A percentile compares a stretch with the other conserved stretches of the same genome.
Evolutionary conservation across 2,329 filamentous ascomycete species (phyloP).

Genomic region (Emericellopsis atlantica): DNA sequence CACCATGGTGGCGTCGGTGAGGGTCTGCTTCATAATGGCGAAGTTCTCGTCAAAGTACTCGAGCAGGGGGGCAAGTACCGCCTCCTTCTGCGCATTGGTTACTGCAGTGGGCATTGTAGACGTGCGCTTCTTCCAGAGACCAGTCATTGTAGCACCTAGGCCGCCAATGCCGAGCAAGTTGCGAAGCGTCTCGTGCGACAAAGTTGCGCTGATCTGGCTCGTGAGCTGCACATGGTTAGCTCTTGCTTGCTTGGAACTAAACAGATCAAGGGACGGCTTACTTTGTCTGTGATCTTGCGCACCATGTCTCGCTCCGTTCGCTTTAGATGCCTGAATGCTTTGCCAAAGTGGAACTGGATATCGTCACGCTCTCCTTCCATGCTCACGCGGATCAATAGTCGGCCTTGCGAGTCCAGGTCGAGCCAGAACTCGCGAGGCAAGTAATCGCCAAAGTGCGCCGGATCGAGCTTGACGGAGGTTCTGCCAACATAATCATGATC

Average conservation of each 20-base stretch:
- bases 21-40: conserved; percentile 93
- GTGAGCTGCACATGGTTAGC: conserved; percentile 49
- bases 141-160: conserved; percentile 60
- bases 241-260: conserved; percentile 5
- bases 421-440: conserved; percentile 95
- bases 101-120: conserved; percentile 39
- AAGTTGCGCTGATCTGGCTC: conserved; percentile 78
- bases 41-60: conserved; percentile 98
- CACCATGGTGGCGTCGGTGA: conserved; percentile 93
- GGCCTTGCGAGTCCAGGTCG: conserved; percentile 88
- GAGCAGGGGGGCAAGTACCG: conserved; percentile 73
- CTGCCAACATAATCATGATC: conserved; percentile 96
- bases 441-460: conserved; percentile 93
- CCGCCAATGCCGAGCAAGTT: conserved; percentile 59
- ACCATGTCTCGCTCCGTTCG: conserved; percentile 97
- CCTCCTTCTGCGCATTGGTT: conserved; percentile 63
- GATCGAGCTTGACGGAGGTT: conserved; percentile 96
- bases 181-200: conserved; percentile 72
- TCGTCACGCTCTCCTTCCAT: conserved; percentile 99
- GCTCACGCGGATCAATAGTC: conserved; percentile 78
- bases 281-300: conserved; percentile 94
- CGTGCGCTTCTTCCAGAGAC: conserved; percentile 48
- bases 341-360: conserved; percentile 97
- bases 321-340: conserved; percentile 90
- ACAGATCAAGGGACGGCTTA: conserved; percentile 21